These are phyloP conservation scores for Helminthosporium solani DNA, from an alignment of 2,329 filamentous ascomycete species.

Conservation along the genomic window DNA sequence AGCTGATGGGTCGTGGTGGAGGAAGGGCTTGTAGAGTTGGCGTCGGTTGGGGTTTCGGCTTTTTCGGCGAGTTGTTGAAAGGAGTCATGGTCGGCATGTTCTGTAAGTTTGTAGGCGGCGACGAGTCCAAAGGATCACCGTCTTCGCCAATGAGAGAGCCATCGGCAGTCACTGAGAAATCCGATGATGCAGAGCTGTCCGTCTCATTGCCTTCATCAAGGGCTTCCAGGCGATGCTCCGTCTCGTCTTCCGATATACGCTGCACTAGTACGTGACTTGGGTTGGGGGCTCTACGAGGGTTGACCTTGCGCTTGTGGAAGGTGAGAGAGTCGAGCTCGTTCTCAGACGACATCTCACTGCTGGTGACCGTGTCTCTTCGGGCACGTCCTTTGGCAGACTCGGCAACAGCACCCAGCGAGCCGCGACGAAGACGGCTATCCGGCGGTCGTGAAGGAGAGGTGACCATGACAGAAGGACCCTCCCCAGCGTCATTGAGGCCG, in stretches of 20 bases:
- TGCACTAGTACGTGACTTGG: constrained; percentile 54
- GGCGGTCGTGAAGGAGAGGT: constrained; percentile 56
- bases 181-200: constrained; percentile 43
- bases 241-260: constrained; percentile 53
- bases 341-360: constrained; percentile 80
- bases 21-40: constrained; percentile 65
- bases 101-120: constrained; percentile 48
- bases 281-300: constrained; percentile 59
- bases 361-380: constrained; percentile 74
- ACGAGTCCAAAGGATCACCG: constrained; percentile 59
- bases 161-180: constrained; percentile 52
- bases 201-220: constrained; percentile 44
- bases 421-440: constrained; percentile 57
- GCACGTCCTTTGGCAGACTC: constrained; percentile 69
- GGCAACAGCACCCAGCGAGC: constrained; percentile 66
- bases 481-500: constrained; percentile 54
- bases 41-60: constrained; percentile 50
- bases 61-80: constrained; percentile 57
- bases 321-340: constrained; percentile 71
- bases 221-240: constrained; percentile 35
- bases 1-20: constrained; percentile 70
- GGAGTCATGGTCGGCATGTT: constrained; percentile 46
- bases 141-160: constrained; percentile 70
- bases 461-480: constrained; percentile 53
- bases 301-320: constrained; percentile 64